Evolutionary conservation across 495 filamentous ascomycete species (phyloP).

Genomic region (Friedmanniomyces endolithicus): DNA sequence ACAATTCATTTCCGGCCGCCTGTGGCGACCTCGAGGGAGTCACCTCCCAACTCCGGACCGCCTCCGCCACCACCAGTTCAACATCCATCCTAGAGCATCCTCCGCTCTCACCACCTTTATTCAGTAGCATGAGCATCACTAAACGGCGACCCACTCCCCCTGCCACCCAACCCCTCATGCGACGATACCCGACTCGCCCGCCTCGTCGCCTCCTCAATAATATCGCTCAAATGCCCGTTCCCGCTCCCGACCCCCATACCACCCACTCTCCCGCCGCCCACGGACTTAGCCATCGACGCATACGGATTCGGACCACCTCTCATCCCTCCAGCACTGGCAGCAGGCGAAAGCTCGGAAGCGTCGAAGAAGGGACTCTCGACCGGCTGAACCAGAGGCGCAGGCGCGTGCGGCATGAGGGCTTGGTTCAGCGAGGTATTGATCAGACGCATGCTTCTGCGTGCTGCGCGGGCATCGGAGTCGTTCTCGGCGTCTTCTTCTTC

Average conservation of each 20-base stretch:
- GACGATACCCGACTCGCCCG: constrained; percentile 20
- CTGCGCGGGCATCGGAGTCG: constrained; percentile 18
- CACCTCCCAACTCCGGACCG: too few relatives aligned
- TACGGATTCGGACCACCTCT: constrained; percentile 15
- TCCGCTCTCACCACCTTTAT: background rate
- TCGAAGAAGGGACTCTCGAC: constrained; percentile 25
- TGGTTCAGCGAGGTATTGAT: background rate
- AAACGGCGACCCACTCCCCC: constrained; percentile 18
- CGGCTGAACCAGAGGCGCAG: constrained; percentile 10
- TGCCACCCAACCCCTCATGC: constrained; percentile 7
- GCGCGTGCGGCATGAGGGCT: constrained; percentile 11
- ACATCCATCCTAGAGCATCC: too few relatives aligned
- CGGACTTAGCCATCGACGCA: constrained; percentile 3
- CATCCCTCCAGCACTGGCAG: constrained; percentile 7
- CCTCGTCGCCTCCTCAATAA: constrained; percentile 29
- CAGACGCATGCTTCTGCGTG: constrained; percentile 7
- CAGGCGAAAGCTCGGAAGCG: constrained; percentile 13
- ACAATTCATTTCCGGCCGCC: background rate
- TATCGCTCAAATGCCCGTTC: constrained; percentile 18
- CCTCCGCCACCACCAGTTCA: too few relatives aligned
- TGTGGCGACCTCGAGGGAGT: too few relatives aligned
- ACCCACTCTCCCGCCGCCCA: constrained; percentile 9
- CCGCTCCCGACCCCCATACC: background rate
- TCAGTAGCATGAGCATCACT: constrained; percentile 12
- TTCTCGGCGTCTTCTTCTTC: constrained; percentile 17